phyloP scores from a whole-genome alignment of 179 eudicot species.

The Pouteria campechiana region DNA sequence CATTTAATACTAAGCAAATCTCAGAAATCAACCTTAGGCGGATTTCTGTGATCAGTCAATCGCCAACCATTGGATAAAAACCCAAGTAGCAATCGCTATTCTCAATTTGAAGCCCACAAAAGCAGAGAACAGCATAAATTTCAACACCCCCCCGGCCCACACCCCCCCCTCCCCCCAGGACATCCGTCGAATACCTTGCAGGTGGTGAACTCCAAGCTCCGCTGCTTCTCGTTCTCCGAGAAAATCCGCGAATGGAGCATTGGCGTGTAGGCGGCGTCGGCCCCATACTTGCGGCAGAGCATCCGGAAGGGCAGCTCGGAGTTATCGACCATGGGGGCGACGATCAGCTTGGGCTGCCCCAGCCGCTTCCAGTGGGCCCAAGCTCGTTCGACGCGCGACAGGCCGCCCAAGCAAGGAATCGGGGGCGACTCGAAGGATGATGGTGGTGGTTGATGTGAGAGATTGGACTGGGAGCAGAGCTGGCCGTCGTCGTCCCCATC shows the following conservation, averaged over 20 bases:
- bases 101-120: too few species aligned
- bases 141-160: too few species aligned
- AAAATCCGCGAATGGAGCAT: conserved; percentile 95
- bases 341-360: conserved; percentile 62
- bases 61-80: too few species aligned
- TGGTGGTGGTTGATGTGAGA: neutral
- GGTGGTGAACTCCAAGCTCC: conserved; percentile 65
- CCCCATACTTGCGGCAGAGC: conserved; percentile 89
- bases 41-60: too few species aligned
- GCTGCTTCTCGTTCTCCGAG: conserved; percentile 76
- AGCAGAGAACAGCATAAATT: too few species aligned
- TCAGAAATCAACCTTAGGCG: too few species aligned
- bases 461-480: conserved; percentile 21
- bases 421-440: neutral
- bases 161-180: too few species aligned
- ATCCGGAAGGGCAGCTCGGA: conserved; percentile 93
- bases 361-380: conserved; percentile 89
- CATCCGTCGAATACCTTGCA: conserved; percentile 89
- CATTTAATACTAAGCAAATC: too few species aligned
- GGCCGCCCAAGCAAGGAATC: conserved; percentile 25
- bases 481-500: conserved; percentile 20
- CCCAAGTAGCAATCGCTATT: too few species aligned
- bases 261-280: conserved; percentile 86
- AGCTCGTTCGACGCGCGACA: conserved; percentile 63
- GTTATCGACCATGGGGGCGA: conserved; percentile 97